phyloP scores from a whole-genome alignment of 2,329 filamentous ascomycete genomes.

The Pseudocercospora fuligena region DNA sequence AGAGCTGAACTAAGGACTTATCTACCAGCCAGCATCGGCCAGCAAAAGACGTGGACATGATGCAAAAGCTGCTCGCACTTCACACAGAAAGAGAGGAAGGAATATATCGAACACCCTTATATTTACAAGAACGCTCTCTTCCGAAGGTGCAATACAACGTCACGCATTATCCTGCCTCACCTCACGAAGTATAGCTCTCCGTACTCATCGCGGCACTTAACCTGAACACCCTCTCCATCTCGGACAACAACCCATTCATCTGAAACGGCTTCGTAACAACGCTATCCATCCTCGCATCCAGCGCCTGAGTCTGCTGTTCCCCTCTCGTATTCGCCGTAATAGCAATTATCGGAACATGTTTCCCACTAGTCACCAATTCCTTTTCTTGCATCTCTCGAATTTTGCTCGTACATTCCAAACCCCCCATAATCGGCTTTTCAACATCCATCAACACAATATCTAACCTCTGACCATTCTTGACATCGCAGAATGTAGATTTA shows the following conservation, averaged over 20 bases:
- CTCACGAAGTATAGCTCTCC: no score
- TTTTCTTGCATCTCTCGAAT: conserved; percentile 30
- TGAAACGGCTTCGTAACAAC: conserved; percentile 36
- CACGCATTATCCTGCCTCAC: no score
- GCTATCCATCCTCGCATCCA: conserved; percentile 75
- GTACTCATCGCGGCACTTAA: no score
- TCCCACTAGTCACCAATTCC: conserved; percentile 42
- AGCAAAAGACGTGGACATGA: no score
- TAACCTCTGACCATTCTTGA: neutral
- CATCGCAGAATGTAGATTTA: neutral
- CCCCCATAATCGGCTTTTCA: conserved; percentile 41
- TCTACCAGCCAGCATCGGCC: no score
- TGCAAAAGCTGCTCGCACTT: no score
- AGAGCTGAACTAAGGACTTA: no score
- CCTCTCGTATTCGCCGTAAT: conserved; percentile 73
- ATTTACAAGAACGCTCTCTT: no score
- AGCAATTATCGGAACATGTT: conserved; percentile 72
- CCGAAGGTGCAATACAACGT: no score
- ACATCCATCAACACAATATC: conserved; percentile 39
- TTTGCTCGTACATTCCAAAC: conserved; percentile 33
- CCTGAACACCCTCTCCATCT: conserved; percentile 43
- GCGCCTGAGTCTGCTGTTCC: conserved; percentile 63
- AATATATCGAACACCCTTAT: no score
- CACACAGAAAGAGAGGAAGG: no score
- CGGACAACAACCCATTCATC: conserved; percentile 51